Evolutionary conservation across 495 filamentous ascomycete species (phyloP), one percentile per base, ranked within the genome.

Genomic region (Talaromyces trachyspermus): DNA sequence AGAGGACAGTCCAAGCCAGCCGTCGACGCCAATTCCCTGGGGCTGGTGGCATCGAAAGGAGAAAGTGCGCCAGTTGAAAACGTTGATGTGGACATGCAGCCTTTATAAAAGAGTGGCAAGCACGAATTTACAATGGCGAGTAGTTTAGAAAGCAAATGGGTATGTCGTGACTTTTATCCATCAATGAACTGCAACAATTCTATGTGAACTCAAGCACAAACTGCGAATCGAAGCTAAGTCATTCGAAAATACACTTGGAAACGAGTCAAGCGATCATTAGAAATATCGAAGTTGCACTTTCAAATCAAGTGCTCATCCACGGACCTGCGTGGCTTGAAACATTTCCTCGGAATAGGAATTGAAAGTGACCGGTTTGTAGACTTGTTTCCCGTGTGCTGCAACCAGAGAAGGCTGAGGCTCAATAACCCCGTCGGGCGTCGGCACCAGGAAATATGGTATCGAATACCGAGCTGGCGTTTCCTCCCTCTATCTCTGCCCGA

Each of bases 381-480:
- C 27, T 12, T 30, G 27, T 12, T 30, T 30, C 6, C 27, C 27
- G 27, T 30, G 27, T 30, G 27, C 27, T 30, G 27, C 27, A 30
- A 30, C 27, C 27, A 30, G 27, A 30, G 27, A 30, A 12, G 27
- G 27, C 12, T 30, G 27, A 6, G 27, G 27, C 54, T 80, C 74
- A 43, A 84, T 75, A 11, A 79, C 52, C 14, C 67, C 57, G 30
- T 76, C 66, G 24, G 65, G 62, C 54, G 83, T 73, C 0, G 77
- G 73, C 19, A 68, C 63, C 39, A 80, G 62, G 52, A 83, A 84
- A 59, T 77, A 84, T 3, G 78, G 78, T 49, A 83, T 82, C 14
- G 78, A 81, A 46, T 77, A 83, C 24, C 79, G 62, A 22, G 70
- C 60, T 12, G 27, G 27, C 27, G 27, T 30, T 30, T 6, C 27